Conservation (phyloP, 345 rosid genomes). For the Draba incana region DNA sequence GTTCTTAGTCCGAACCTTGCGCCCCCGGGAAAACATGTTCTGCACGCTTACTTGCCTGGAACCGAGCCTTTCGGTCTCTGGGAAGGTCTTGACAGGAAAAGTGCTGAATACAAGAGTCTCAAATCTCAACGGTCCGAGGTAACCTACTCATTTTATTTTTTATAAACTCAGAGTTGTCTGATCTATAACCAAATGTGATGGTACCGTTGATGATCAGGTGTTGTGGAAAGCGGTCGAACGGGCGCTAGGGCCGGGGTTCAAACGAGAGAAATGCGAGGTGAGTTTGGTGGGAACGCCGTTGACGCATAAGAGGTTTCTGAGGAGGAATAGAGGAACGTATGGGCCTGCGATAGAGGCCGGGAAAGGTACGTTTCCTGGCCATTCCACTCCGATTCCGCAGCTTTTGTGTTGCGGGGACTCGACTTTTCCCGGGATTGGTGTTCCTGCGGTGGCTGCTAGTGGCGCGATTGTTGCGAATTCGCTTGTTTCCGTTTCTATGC, state of each 20-base stretch:
- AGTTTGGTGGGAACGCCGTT: slow-evolving; percentile 87
- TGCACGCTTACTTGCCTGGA: slow-evolving; percentile 88
- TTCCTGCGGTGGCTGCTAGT: slow-evolving; percentile 94
- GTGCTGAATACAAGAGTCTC: slow-evolving; percentile 72
- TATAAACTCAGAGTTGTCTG: background rate
- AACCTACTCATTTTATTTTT: slow-evolving; percentile 15
- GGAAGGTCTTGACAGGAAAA: slow-evolving; percentile 82
- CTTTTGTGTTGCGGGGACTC: slow-evolving; percentile 91
- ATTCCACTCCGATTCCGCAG: slow-evolving; percentile 76
- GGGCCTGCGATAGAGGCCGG: slow-evolving; percentile 92
- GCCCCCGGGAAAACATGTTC: slow-evolving; percentile 80
- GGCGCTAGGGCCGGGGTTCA: slow-evolving; percentile 74
- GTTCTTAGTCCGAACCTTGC: slow-evolving; percentile 81
- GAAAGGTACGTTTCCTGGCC: slow-evolving; percentile 77
- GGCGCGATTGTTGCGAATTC: slow-evolving; percentile 95
- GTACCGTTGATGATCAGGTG: slow-evolving; percentile 50
- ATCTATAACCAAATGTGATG: background rate
- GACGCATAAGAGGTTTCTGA: slow-evolving; percentile 77
- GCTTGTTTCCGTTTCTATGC: slow-evolving; percentile 71
- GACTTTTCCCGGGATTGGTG: slow-evolving; percentile 91
- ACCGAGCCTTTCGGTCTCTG: slow-evolving; percentile 81
- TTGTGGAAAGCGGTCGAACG: slow-evolving; percentile 92
- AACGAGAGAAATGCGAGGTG: slow-evolving; percentile 77
- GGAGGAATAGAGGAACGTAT: slow-evolving; percentile 82
- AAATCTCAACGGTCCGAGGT: slow-evolving; percentile 92